Percentiles rank a stretch among this genome's conserved stretches.
These are phyloP conservation scores for Mucor piriformis DNA, from an alignment of 371 early-diverging fungal species.

Conservation along the genomic window DNA sequence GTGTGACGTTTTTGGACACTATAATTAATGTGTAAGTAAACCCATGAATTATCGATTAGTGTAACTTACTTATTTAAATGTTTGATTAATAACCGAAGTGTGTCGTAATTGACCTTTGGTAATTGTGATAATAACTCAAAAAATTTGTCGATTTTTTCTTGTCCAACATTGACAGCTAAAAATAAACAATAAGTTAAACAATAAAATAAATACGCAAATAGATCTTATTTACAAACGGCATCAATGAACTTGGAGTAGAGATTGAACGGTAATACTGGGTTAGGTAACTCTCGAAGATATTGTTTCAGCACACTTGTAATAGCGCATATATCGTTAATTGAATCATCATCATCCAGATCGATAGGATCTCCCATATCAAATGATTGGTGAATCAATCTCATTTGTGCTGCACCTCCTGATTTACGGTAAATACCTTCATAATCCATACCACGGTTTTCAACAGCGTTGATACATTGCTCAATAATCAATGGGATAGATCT, in stretches of 20 bases:
- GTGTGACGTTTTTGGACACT: constrained; percentile 58
- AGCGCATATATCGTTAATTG: constrained; percentile 67
- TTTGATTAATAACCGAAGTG: constrained; percentile 36
- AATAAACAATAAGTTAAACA: not conserved
- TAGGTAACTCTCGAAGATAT: constrained; percentile 90
- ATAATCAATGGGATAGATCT: constrained; percentile 73
- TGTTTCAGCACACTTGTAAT: constrained; percentile 94
- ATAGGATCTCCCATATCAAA: constrained; percentile 52
- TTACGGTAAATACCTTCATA: constrained; percentile 94
- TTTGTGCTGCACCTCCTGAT: constrained; percentile 87
- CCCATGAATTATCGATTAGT: not conserved
- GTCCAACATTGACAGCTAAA: constrained; percentile 25
- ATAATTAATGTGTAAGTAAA: not conserved
- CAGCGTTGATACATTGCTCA: constrained; percentile 73
- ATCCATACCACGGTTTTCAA: constrained; percentile 79
- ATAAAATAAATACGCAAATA: not conserved
- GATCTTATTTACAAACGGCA: constrained; percentile 51
- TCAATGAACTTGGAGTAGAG: constrained; percentile 79
- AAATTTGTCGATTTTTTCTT: constrained; percentile 30
- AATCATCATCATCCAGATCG: constrained; percentile 55
- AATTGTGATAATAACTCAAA: constrained; percentile 35
- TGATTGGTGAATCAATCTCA: constrained; percentile 62
- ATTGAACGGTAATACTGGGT: constrained; percentile 86
- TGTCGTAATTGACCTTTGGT: constrained; percentile 50
- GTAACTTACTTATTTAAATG: constrained; percentile 43